Base-by-base conservation (phyloP, 2,329 filamentous ascomycete genomes). In the Cladosporium sp. region DNA sequence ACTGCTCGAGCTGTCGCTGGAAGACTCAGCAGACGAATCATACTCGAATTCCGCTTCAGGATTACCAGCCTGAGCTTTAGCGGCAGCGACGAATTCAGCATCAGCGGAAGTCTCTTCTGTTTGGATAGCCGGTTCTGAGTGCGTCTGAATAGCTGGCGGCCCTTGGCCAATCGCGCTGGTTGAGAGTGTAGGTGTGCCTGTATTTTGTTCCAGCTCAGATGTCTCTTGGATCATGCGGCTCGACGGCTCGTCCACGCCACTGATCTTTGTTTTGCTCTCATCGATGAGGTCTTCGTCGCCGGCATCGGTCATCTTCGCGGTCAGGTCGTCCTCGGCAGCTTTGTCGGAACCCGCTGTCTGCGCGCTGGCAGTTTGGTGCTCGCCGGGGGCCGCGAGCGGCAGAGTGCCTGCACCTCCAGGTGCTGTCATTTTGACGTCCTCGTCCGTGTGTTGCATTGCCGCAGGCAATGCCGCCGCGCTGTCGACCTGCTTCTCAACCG, bases 1-100 rank as follows among this genome's bases (percentile, higher is more conserved):
- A 18, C 45, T 48, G 45, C 45, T 48, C 2, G 78, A 79, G 52
- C 79, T 78, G 50, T 81, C 78, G 32, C 74, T 72, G 1, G 68
- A 73, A 12, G 63, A 64, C 8, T 55, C 57, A 25, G 62, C 65
- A 25, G 63, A 65, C 2, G 57, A 57, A 53, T 61, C 58, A 33
- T 78, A 78, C 54, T 84, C 80, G 2, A 81, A 83, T 18, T 75
- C 71, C 13, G 47, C 47, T 7, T 50, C 22, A 22, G 47, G 39
- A 39, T 74, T 71, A 27, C 68, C 71, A 46, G 73, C 71, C 57
- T 73, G 74, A 9, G 67, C 69, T 46, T 69, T 66, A 13, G 68
- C 74, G 9, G 69, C 70, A 42, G 66, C 66, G 51, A 73, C 58
- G 53, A 76, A 76, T 18, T 74, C 73, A 33, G 62, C 60, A 38